Percentiles rank a stretch among this genome's conserved stretches.
These are phyloP conservation scores for Lecanicillium sp. DNA, from an alignment of 2,329 filamentous ascomycete genomes.

Conservation along the genomic window DNA sequence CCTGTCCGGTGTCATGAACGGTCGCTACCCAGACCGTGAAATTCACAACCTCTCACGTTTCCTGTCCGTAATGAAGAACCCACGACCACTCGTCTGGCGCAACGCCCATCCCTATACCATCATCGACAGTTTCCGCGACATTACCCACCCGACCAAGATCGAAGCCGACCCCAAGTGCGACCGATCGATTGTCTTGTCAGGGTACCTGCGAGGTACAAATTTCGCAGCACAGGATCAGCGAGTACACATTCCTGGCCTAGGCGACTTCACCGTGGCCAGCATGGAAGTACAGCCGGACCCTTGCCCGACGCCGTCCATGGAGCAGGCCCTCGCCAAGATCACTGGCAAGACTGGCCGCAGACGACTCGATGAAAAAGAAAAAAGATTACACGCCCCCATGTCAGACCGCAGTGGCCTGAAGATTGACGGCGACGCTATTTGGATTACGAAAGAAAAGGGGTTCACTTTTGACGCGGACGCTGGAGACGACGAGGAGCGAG, in stretches of 20 bases:
- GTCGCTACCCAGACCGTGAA: constrained; percentile 92
- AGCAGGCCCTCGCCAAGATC: constrained; percentile 78
- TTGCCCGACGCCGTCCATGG: constrained; percentile 87
- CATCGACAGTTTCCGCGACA: constrained; percentile 89
- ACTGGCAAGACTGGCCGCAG: constrained; percentile 75
- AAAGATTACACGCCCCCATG: constrained; percentile 94
- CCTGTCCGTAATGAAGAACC: constrained; percentile 98
- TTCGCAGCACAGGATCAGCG: constrained; percentile 79
- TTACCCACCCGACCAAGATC: constrained; percentile 87
- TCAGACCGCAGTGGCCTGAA: constrained; percentile 93
- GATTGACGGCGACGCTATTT: constrained; percentile 95
- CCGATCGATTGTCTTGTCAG: constrained; percentile 82
- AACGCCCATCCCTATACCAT: constrained; percentile 94
- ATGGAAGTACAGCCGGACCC: constrained; percentile 90
- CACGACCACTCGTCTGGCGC: constrained; percentile 89
- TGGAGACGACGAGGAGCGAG: constrained; percentile 62
- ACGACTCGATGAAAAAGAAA: constrained; percentile 91
- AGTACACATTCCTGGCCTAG: constrained; percentile 87
- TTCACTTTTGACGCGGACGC: constrained; percentile 67
- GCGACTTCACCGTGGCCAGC: constrained; percentile 75
- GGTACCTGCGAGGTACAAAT: constrained; percentile 91
- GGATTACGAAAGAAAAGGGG: constrained; percentile 66
- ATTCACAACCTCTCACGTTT: constrained; percentile 94
- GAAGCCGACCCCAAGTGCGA: constrained; percentile 88
- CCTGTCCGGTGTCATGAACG: constrained; percentile 92